Conservation (phyloP, 2,329 filamentous ascomycete genomes). For the Trichoderma sp. region DNA sequence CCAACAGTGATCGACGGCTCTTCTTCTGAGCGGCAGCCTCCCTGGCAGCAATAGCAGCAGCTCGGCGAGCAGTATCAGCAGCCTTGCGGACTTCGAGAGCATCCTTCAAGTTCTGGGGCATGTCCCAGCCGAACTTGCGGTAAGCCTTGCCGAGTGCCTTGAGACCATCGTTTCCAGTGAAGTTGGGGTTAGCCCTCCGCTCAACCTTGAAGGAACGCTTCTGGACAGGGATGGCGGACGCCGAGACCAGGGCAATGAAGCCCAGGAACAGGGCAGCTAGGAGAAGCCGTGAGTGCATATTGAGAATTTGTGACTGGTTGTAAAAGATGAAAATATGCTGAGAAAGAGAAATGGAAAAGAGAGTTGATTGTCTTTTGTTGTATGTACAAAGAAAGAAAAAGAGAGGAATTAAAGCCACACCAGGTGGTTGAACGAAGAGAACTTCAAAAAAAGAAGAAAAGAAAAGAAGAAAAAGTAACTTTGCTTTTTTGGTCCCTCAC, state of each 20-base stretch:
- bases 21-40: background rate
- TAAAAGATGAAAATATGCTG: background rate
- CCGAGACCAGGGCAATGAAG: constrained; percentile 47
- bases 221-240: constrained; percentile 40
- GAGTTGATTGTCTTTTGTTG: background rate
- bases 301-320: background rate
- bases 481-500: constrained; percentile 15
- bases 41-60: background rate
- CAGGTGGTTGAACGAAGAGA: constrained; percentile 17
- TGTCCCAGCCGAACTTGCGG: constrained; percentile 61
- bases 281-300: constrained; percentile 23
- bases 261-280: constrained; percentile 40
- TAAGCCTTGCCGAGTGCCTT: constrained; percentile 63
- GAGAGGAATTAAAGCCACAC: constrained; percentile 14
- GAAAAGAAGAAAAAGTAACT: constrained; percentile 4
- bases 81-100: constrained; percentile 31
- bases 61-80: constrained; percentile 14
- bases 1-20: background rate
- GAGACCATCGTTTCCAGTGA: constrained; percentile 55
- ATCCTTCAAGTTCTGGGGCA: constrained; percentile 43
- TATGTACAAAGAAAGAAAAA: background rate
- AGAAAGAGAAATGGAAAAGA: background rate
- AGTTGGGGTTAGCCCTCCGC: constrained; percentile 53
- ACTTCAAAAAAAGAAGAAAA: background rate
- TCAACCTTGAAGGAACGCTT: constrained; percentile 62